Conservation (phyloP, 2,329 filamentous ascomycete genomes). For the Xylaria sp. region DNA sequence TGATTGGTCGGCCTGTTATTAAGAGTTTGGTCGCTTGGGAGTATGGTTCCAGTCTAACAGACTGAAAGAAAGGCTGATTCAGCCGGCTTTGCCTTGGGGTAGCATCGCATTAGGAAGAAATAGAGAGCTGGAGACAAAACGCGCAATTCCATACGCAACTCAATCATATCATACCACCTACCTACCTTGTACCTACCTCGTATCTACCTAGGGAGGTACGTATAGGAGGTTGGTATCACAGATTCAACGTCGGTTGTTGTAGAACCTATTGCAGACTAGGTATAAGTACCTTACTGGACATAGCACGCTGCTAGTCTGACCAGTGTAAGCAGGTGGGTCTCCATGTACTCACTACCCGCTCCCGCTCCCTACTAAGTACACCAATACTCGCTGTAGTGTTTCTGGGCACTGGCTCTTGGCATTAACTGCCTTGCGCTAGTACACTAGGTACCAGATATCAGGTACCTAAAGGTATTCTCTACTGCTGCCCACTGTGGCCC, state of each 20-base stretch:
- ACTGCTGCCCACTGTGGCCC: constrained; percentile 32
- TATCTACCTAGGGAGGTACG: background rate
- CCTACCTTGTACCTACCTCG: too few species aligned
- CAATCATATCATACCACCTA: background rate
- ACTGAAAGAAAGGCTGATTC: background rate
- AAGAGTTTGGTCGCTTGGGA: background rate
- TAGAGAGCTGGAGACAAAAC: background rate
- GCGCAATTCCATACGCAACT: background rate
- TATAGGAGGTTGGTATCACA: background rate
- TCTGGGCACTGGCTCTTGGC: background rate
- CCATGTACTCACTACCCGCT: too few species aligned
- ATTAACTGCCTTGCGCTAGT: background rate
- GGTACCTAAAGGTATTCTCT: too few species aligned
- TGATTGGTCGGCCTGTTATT: background rate
- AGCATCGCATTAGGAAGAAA: background rate
- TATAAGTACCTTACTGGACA: background rate
- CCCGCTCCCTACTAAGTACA: too few species aligned
- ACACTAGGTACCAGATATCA: too few species aligned
- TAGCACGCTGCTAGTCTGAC: background rate
- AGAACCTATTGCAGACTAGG: background rate
- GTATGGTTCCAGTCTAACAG: background rate
- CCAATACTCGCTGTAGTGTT: too few species aligned
- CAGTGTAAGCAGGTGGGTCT: too few species aligned
- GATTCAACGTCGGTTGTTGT: background rate
- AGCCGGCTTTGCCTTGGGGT: background rate